Evolutionary conservation across 2,329 filamentous ascomycete genomes (phyloP).

Genomic region (Lojkania enalia): DNA sequence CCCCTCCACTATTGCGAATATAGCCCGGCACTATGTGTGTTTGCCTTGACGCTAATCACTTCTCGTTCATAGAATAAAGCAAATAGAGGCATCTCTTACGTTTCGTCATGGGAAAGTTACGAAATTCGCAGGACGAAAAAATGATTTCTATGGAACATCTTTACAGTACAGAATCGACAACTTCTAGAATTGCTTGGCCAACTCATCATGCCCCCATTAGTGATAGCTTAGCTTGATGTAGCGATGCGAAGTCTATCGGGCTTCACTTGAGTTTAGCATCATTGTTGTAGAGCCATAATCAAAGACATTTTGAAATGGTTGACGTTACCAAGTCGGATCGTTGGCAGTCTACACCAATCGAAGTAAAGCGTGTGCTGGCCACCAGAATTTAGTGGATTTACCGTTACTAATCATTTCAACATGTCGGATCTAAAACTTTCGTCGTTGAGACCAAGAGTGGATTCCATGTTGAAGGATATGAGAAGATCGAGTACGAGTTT

Average conservation of each 20-base stretch:
- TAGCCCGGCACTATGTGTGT: slow-evolving; percentile 7
- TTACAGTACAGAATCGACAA: background rate
- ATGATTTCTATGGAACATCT: slow-evolving; percentile 9
- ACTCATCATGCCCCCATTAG: slow-evolving; percentile 37
- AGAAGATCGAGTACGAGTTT: slow-evolving; percentile 78
- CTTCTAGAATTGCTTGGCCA: slow-evolving; percentile 21
- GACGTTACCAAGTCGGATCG: background rate
- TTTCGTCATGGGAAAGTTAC: slow-evolving; percentile 29
- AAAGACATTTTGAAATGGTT: background rate
- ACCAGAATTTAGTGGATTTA: background rate
- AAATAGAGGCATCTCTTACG: slow-evolving; percentile 15
- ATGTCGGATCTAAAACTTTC: slow-evolving; percentile 72
- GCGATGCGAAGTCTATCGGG: background rate
- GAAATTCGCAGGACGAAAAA: slow-evolving; percentile 19
- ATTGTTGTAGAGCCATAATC: background rate
- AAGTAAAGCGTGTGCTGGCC: background rate
- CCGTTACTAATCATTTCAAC: slow-evolving; percentile 17
- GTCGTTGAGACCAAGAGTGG: slow-evolving; percentile 66
- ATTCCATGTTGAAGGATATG: slow-evolving; percentile 72
- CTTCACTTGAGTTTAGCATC: background rate
- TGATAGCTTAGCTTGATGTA: slow-evolving; percentile 20
- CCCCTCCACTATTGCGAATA: slow-evolving; percentile 6
- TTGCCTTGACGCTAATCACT: slow-evolving; percentile 7
- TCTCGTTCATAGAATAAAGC: slow-evolving; percentile 13
- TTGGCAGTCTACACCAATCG: background rate